These are phyloP conservation scores for Salmacisia buchloeana DNA, from an alignment of 1,284 basidiomycete genomes.

Conservation along the genomic window DNA sequence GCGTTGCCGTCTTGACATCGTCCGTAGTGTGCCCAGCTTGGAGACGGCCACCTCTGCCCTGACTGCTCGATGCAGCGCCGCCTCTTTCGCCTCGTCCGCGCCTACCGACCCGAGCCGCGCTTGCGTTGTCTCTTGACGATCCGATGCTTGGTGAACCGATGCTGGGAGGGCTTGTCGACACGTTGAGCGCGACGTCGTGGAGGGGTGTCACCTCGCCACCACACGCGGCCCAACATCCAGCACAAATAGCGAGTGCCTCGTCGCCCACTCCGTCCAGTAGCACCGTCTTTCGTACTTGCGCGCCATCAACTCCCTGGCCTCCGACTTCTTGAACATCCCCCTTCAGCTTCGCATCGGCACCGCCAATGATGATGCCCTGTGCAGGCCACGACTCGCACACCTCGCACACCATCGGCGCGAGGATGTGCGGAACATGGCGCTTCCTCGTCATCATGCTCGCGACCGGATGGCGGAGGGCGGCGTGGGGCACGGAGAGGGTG, in stretches of 20 bases:
- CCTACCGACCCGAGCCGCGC: no score
- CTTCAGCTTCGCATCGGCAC: background rate
- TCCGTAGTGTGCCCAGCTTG: no score
- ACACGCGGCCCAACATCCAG: background rate
- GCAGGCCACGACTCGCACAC: background rate
- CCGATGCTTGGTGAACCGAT: background rate
- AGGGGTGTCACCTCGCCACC: background rate
- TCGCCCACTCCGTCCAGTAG: background rate
- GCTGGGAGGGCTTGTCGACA: background rate
- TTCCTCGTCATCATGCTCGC: slow-evolving; percentile 1
- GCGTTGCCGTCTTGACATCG: no score
- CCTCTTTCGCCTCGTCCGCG: no score
- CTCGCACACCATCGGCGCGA: background rate
- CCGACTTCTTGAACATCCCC: background rate
- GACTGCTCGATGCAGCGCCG: no score
- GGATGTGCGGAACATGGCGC: background rate
- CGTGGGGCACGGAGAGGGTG: background rate
- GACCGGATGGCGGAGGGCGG: background rate
- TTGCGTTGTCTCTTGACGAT: no score
- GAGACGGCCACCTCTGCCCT: no score
- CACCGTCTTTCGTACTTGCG: background rate
- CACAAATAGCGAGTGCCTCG: background rate
- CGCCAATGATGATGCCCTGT: background rate
- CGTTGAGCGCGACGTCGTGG: background rate
- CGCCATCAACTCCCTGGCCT: background rate